Base-by-base conservation (phyloP, 495 filamentous ascomycete genomes). In the Aeminium ludgeri region DNA sequence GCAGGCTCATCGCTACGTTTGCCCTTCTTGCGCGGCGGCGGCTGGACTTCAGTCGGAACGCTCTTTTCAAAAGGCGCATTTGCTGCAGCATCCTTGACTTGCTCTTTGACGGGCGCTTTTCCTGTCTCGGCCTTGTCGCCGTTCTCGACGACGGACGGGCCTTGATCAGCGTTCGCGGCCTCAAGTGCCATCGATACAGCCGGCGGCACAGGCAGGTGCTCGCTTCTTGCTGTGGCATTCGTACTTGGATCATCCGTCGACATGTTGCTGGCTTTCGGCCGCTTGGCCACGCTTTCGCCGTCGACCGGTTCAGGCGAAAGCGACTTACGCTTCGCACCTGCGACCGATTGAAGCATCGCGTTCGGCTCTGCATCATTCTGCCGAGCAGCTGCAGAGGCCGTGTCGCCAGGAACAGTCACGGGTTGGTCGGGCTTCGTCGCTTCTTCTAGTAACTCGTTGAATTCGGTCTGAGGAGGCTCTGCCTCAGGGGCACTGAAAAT, bases 361-460 rank as follows among this genome's bases (percentile, higher is more conserved):
- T 25, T 25, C 4, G 40, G 10, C 6, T 38, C 16, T 12, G 32
- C 12, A 23, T 45, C 27, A 17, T 53, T 53, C 34, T 53, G 46
- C 7, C 44, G 23, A 10, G 40, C 46, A 30, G 47, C 42, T 6
- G 53, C 38, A 31, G 50, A 40, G 12, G 7, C 45, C 19, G 39
- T 36, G 25, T 53, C 49, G 10, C 41, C 45, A 16, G n/a, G 13
- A 19, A 28, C 10, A 8, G 7, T 17, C 27, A 13, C 29, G 2
- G 38, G 38, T 13, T n/a, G 27, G 25, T 40, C 11, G 12, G 25
- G 38, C n/a, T 30, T 13, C 7, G 30, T 25, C 29, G 30, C 30
- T 28, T 75, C 67, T 12, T 69, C 65, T 0, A 71, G 58, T 11
- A 75, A 62, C 6, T 71, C 63, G 10, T 74, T 62, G 36, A 78